phyloP scores from a whole-genome alignment of 768 basidiomycete genomes.

The Trametes sanguinea region DNA sequence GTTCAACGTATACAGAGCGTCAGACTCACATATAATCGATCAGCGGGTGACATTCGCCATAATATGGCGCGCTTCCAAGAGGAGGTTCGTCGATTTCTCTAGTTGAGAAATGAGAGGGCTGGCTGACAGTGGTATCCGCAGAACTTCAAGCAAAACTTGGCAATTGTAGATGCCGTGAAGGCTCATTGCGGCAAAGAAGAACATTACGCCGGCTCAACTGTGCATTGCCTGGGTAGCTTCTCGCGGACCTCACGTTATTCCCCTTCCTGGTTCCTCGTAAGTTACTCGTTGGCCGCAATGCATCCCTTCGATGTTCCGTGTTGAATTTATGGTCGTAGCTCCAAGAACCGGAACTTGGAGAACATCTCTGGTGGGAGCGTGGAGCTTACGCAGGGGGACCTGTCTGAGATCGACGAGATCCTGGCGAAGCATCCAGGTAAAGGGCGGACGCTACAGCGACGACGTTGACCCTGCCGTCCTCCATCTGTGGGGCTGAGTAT shows the following conservation, averaged over 20 bases:
- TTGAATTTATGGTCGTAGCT: neutral
- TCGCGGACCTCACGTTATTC: constrained; percentile 34
- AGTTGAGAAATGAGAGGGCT: constrained; percentile 12
- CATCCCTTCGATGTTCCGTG: neutral
- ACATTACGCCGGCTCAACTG: constrained; percentile 42
- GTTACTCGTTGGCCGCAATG: neutral
- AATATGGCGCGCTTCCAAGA: no score
- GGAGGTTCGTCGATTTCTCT: neutral
- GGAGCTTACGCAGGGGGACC: constrained; percentile 36
- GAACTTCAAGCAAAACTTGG: constrained; percentile 44
- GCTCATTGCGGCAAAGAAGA: constrained; percentile 45
- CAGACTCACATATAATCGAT: neutral
- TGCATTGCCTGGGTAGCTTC: constrained; percentile 37
- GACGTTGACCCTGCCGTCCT: constrained; percentile 21
- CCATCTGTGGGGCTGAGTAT: constrained; percentile 38
- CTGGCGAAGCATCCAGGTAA: constrained; percentile 39
- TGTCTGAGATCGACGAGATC: constrained; percentile 41
- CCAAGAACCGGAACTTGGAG: constrained; percentile 44
- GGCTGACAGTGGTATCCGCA: constrained; percentile 15
- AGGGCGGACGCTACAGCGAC: constrained; percentile 43
- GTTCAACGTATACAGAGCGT: no score
- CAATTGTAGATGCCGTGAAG: constrained; percentile 43
- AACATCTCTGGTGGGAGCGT: constrained; percentile 45
- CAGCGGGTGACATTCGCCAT: constrained; percentile 23
- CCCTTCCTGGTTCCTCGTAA: constrained; percentile 50